Conservation (phyloP, 352 stramenopile genomes). For the Pilasporangium apinafurcum region DNA sequence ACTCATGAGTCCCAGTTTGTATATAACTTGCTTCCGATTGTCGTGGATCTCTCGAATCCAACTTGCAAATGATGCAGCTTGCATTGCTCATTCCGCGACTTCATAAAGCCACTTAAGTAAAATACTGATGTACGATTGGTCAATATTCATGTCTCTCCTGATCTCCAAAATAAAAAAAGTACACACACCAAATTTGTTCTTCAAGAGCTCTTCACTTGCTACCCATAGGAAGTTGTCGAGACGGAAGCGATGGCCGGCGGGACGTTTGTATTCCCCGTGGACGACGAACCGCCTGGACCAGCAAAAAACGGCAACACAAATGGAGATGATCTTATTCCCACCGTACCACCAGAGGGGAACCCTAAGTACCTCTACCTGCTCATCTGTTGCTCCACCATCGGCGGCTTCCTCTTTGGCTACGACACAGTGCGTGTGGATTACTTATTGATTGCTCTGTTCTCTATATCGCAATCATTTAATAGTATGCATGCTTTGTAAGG, state of each 20-base stretch:
- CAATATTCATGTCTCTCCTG: too few relatives aligned
- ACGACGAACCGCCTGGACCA: background rate
- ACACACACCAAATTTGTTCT: too few relatives aligned
- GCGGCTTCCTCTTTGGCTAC: constrained; percentile 79
- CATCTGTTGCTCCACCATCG: constrained; percentile 62
- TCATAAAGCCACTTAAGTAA: too few relatives aligned
- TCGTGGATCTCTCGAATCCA: too few relatives aligned
- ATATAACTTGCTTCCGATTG: too few relatives aligned
- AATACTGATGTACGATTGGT: too few relatives aligned
- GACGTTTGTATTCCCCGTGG: background rate
- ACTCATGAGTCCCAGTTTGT: too few relatives aligned
- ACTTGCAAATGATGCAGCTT: too few relatives aligned
- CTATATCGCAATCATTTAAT: background rate
- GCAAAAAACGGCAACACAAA: background rate
- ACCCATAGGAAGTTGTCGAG: too few relatives aligned
- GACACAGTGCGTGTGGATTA: constrained; percentile 34
- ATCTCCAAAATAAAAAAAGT: too few relatives aligned
- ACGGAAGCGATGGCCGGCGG: constrained; percentile 3
- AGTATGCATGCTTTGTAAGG: constrained; percentile 17
- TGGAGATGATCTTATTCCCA: background rate
- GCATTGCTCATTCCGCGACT: too few relatives aligned
- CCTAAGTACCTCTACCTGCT: constrained; percentile 45
- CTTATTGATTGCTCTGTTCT: background rate
- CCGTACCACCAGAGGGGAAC: constrained; percentile 2
- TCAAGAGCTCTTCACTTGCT: too few relatives aligned